phyloP scores from a whole-genome alignment of 2,329 filamentous ascomycete species.

The Microdochium bolleyi region DNA sequence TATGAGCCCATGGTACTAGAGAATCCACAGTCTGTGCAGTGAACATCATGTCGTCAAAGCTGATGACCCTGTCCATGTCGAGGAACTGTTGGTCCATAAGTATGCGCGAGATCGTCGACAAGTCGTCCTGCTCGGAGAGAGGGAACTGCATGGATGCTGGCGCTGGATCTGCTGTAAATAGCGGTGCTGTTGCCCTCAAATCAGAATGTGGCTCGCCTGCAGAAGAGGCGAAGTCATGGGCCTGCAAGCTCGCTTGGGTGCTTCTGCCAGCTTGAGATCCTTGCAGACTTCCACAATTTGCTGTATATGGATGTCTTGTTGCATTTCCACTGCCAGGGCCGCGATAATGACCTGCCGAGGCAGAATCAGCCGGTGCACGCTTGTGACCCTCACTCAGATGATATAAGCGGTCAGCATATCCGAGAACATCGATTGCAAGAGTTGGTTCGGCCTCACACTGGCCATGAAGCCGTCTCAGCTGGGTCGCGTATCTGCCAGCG shows the following conservation, averaged over 20 bases:
- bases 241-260: too few relatives aligned
- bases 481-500: conserved; percentile 11
- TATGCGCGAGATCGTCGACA: conserved; percentile 18
- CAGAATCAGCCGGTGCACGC: too few relatives aligned
- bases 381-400: not conserved
- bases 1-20: not conserved
- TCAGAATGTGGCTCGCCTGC: not conserved
- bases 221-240: too few relatives aligned
- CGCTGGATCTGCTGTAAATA: not conserved
- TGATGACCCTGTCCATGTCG: conserved; percentile 22
- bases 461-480: conserved; percentile 7
- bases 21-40: not conserved
- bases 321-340: too few relatives aligned
- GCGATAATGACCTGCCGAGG: not conserved
- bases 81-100: conserved; percentile 12
- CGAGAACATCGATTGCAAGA: conserved; percentile 6
- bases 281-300: too few relatives aligned
- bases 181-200: not conserved
- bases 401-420: conserved; percentile 5
- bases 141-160: not conserved
- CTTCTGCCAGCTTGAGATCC: too few relatives aligned
- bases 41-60: conserved; percentile 23
- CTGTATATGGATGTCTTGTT: too few relatives aligned
- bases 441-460: conserved; percentile 4
- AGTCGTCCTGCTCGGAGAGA: conserved; percentile 6